These are phyloP conservation scores for Populus hybrid DNA, from an alignment of 441 rosid genomes.

Conservation along the genomic window DNA sequence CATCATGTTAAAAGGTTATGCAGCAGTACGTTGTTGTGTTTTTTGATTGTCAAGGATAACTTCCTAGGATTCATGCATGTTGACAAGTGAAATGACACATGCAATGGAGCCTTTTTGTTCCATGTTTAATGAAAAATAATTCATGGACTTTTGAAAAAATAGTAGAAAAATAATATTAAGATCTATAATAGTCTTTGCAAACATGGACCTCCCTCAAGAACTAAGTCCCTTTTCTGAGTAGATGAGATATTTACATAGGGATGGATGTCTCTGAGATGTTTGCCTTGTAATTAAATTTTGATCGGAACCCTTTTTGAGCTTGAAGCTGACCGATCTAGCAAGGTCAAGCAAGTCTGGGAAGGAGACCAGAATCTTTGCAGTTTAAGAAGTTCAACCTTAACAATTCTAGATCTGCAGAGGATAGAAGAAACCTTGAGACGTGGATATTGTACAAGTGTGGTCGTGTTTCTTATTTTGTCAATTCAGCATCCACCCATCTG, in stretches of 20 bases:
- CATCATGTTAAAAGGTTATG: not conserved
- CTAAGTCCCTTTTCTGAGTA: not conserved
- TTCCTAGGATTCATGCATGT: not conserved
- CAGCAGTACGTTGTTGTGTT: not conserved
- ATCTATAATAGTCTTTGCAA: not conserved
- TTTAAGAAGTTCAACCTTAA: not conserved
- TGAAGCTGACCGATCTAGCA: too few relatives aligned
- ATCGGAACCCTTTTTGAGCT: too few relatives aligned
- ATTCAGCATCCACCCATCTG: too few relatives aligned
- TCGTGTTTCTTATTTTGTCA: not conserved
- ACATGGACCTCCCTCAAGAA: not conserved
- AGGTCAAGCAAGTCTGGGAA: too few relatives aligned
- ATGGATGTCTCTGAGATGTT: too few relatives aligned
- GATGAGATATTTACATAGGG: too few relatives aligned
- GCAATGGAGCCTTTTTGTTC: not conserved
- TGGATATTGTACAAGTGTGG: not conserved
- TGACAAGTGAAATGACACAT: not conserved
- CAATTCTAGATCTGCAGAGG: too few relatives aligned
- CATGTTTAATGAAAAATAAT: too few relatives aligned
- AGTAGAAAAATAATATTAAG: not conserved
- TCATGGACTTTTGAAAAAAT: not conserved
- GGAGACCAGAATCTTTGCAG: too few relatives aligned
- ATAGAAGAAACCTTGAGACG: not conserved
- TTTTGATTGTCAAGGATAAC: not conserved
- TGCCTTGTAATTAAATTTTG: too few relatives aligned